Conservation (phyloP, 306 rosid species). For the Aeschynomene evenia region DNA sequence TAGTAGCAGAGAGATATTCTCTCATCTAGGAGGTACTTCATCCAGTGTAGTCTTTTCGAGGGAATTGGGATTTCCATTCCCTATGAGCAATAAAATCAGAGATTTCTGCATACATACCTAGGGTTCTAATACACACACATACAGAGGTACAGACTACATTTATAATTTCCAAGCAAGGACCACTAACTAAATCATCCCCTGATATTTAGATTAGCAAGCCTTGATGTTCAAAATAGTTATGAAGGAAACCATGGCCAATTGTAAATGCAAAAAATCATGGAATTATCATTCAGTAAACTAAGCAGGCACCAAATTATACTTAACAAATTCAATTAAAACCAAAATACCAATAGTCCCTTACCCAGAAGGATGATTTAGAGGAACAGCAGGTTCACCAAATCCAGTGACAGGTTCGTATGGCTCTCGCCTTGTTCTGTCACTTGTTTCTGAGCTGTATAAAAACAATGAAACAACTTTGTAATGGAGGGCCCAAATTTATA, state of each 20-base stretch:
- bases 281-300: slow-evolving; percentile 1
- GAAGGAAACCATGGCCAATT: neutral
- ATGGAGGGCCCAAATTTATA: neutral
- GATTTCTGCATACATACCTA: too few relatives aligned
- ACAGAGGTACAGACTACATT: neutral
- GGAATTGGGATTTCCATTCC: too few relatives aligned
- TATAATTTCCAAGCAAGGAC: neutral
- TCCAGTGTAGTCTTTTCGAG: too few relatives aligned
- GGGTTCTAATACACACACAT: too few relatives aligned
- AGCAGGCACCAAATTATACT: neutral
- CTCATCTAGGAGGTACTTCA: too few relatives aligned
- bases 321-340: neutral
- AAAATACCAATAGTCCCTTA: slow-evolving; percentile 35
- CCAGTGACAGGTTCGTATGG: slow-evolving; percentile 36
- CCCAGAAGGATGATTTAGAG: slow-evolving; percentile 47
- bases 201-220: neutral
- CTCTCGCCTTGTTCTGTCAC: slow-evolving; percentile 37
- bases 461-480: neutral
- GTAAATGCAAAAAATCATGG: neutral
- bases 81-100: too few relatives aligned
- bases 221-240: neutral
- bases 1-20: too few relatives aligned
- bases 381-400: slow-evolving; percentile 45
- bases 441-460: slow-evolving; percentile 49
- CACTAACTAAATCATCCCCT: neutral